Base-by-base conservation (phyloP, 805 yeast genomes). In the Metschnikowia cubensis region DNA sequence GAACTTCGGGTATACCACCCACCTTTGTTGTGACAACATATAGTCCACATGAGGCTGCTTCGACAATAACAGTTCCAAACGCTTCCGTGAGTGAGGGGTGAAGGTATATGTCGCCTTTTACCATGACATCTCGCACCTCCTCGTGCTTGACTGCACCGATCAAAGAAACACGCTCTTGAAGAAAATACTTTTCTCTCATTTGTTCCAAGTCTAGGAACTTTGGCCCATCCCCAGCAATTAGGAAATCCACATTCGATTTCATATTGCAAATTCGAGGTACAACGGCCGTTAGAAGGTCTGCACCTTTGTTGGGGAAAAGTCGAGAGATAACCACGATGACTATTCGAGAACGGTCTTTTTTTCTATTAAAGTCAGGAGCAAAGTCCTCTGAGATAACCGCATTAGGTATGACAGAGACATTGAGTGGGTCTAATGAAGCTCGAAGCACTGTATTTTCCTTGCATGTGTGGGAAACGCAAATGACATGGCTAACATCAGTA, bases 221-320 rank as follows among this genome's bases (percentile, higher is more conserved):
- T 1, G 99, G 99, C 0, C 99, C 99, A 67, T 89, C 95, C 11
- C 99, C 99, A 3, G 97, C 99, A 42, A 94, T 82, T 2, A 92
- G 66, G 57, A 94, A 91, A 46, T 82, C 80, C 1, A 91, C 91
- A 15, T 81, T 77, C 0, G 80, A 75, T 48, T 83, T 79, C 14
- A 70, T 65, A 6, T 71, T 61, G 63, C 99, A 94, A 3, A 94
- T 83, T 37, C 83, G 71, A 0, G 99, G 99, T 20, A 94, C 86
- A 13, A 89, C 78, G 0, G 89, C 94, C 2, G 87, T 83, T 18
- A 94, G 69, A 18, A 94, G 72, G 61, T 91, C 99, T 0, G 96
- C 94, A 34, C 99, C 99, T 64, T 94, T 94, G 65, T 94, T 94
- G n/a, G 95, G 95, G 63, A 87, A 94, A 20, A 94, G 72, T 56